These are phyloP conservation scores for Comarum palustre DNA, from an alignment of 306 rosid species.

Conservation along the genomic window DNA sequence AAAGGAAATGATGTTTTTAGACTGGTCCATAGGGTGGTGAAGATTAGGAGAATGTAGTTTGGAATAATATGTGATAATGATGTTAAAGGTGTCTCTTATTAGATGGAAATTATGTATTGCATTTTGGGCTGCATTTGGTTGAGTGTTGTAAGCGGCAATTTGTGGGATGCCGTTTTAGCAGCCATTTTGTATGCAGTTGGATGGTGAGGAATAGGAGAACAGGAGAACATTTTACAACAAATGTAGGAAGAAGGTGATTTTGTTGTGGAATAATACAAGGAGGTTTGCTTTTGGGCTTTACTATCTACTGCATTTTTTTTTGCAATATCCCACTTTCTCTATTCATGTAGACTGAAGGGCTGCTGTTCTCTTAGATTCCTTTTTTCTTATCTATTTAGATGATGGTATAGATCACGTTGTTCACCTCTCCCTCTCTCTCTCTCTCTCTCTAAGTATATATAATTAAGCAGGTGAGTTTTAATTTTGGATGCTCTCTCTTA, in stretches of 20 bases:
- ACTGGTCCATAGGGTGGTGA: background rate
- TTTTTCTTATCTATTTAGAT: conserved; percentile 1
- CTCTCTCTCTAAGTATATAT: too few species aligned
- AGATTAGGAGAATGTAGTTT: background rate
- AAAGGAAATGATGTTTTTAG: too few species aligned
- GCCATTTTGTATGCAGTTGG: background rate
- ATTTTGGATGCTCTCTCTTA: background rate
- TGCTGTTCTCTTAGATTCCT: background rate
- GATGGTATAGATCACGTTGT: background rate
- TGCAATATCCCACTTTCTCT: background rate
- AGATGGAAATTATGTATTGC: background rate
- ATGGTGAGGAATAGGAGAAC: background rate
- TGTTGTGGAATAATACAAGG: background rate
- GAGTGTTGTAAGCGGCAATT: background rate
- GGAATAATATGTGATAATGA: background rate
- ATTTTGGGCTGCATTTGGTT: background rate
- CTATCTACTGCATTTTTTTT: background rate
- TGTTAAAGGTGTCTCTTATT: background rate
- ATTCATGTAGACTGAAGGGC: background rate
- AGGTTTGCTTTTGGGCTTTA: background rate
- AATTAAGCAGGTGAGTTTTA: background rate
- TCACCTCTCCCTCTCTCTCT: background rate
- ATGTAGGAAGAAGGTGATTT: background rate
- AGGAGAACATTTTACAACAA: background rate
- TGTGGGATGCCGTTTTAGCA: background rate